Base-by-base conservation (phyloP, 306 rosid genomes). In the Medicago arabica region DNA sequence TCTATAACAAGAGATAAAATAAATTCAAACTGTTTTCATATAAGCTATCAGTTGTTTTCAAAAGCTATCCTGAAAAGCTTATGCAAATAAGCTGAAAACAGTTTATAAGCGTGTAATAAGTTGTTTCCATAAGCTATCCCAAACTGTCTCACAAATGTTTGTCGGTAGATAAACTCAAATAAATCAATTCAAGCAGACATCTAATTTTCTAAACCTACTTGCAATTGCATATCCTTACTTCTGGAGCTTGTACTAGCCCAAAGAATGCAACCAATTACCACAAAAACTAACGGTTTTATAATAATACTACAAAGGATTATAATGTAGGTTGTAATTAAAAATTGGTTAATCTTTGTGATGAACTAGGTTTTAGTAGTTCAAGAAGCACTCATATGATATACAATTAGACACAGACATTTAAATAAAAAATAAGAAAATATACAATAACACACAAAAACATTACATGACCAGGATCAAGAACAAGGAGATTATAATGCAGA, bases 401-500 rank as follows among this genome's bases (percentile, higher is more conserved):
- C 71, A 63, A 69, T 65, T 75, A 77, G 21, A 49, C 72, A 34
- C 18, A 43, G 28, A 2, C 60, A 47, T 64, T 66, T 49, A 43
- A 77, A 69, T 44, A 43, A 34, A 59, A 61, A 71, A 18, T 9
- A 59, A 50, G 72, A 60, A 25, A 76, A 57, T 16, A 70, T 39
- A 73, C 13, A 71, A 25, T 67, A 76, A 75, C 31, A 74, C 44
- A n/a, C 40, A 77, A 49, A 87, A 58, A 74, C 9, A 53, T 88
- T 89, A 94, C 98, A 72, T 88, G 91, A 80, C 79, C 88, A 75
- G 97, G 96, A 80, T 94, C 94, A 70, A 91, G 86, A 72, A 94
- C 77, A 64, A 94, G 90, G 81, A 93, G 97, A 79, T 71, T 88
- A 63, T 86, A 81, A 58, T 87, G 96, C 44, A 47, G 84, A 43